Conservation (phyloP, 192 early-diverging fungal genomes). For the Backusella westeae region DNA sequence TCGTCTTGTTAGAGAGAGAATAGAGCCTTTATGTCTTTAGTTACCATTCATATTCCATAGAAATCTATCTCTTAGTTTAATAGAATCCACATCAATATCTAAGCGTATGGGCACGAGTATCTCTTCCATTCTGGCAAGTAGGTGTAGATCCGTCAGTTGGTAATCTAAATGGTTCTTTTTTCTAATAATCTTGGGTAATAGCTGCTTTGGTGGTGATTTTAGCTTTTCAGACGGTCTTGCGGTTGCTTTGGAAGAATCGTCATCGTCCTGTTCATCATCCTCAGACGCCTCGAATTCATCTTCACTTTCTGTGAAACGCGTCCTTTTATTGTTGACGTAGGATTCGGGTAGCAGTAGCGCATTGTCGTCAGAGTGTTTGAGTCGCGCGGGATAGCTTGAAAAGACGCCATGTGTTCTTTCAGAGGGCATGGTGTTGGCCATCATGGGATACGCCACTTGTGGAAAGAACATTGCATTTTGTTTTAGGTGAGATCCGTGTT, state of each 20-base stretch:
- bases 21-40: not conserved
- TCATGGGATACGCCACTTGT: not conserved
- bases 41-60: conserved; percentile 90
- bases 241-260: not conserved
- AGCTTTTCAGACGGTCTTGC: not conserved
- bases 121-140: conserved; percentile 67
- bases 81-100: conserved; percentile 87
- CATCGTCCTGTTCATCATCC: not conserved
- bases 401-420: conserved; percentile 38
- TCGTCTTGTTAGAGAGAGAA: not conserved
- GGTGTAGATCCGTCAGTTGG: conserved; percentile 41
- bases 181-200: conserved; percentile 25
- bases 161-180: conserved; percentile 38
- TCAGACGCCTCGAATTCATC: conserved; percentile 15
- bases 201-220: conserved; percentile 16
- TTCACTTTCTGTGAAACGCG: conserved; percentile 27
- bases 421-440: conserved; percentile 9
- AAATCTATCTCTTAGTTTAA: conserved; percentile 85
- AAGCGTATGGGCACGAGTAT: conserved; percentile 84
- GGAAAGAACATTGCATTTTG: not conserved
- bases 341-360: conserved; percentile 46
- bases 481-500: not conserved
- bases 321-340: conserved; percentile 36
- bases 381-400: conserved; percentile 49
- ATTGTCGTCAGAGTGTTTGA: conserved; percentile 48